A percentile compares a stretch with the other conserved stretches of the same genome.
Evolutionary conservation across 331 rosid species (phyloP).

Genomic region (Quercus lobata): DNA sequence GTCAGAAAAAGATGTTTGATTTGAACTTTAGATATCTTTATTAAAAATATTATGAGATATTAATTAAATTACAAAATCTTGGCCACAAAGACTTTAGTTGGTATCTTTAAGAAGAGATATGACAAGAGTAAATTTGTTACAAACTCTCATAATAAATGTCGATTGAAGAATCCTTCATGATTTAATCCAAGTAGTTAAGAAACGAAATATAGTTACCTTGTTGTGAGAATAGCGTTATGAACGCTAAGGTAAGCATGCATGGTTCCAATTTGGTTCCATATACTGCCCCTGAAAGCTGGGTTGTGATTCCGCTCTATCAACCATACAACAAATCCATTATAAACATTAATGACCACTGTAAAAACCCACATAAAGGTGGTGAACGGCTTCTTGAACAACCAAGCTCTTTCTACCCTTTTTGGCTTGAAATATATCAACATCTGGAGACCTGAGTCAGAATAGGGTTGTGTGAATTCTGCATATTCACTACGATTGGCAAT

Average conservation of each 20-base stretch:
- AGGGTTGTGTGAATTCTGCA: neutral
- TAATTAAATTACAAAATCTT: no score
- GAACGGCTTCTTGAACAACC: neutral
- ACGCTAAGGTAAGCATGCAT: neutral
- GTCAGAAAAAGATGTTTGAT: accelerated
- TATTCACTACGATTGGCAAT: neutral
- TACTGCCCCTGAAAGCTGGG: neutral
- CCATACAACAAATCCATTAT: neutral
- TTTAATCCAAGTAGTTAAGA: neutral
- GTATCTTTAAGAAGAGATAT: no score
- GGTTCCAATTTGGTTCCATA: neutral
- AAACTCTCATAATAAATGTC: neutral
- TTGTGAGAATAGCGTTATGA: neutral
- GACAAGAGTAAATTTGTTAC: no score
- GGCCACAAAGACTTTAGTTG: no score
- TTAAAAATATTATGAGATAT: no score
- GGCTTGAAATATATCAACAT: neutral
- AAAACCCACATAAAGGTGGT: neutral
- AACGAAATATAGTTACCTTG: neutral
- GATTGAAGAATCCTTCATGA: neutral
- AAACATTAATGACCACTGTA: neutral
- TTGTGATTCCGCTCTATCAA: neutral
- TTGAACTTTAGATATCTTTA: no score
- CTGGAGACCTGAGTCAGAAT: neutral
- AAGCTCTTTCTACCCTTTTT: neutral